These are phyloP conservation scores for Emergomyces orientalis DNA, from an alignment of 2,329 filamentous ascomycete genomes.

Conservation along the genomic window DNA sequence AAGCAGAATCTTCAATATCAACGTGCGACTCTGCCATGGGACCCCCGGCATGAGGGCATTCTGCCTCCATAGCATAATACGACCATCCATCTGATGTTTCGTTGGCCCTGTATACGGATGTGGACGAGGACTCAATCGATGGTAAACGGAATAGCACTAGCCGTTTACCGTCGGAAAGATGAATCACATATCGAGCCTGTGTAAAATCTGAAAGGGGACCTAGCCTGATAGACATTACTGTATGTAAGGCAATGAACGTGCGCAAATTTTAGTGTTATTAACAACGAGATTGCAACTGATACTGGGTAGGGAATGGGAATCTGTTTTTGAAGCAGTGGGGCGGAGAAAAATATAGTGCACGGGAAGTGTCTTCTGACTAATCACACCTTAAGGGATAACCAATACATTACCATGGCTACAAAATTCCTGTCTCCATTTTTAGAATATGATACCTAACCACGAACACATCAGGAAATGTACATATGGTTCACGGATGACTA, in stretches of 20 bases:
- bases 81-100: conserved; percentile 35
- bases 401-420: too few species aligned
- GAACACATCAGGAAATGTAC: too few species aligned
- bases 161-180: conserved; percentile 37
- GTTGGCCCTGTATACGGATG: conserved; percentile 22
- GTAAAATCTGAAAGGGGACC: conserved; percentile 27
- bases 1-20: conserved; percentile 42
- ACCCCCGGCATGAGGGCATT: conserved; percentile 40
- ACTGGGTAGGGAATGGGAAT: not conserved
- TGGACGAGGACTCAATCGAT: conserved; percentile 28
- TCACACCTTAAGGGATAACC: too few species aligned
- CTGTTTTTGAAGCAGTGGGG: too few species aligned
- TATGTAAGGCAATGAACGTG: not conserved
- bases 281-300: not conserved
- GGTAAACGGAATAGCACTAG: conserved; percentile 40
- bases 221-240: conserved; percentile 17
- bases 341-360: too few species aligned
- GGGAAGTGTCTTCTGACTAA: too few species aligned
- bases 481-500: too few species aligned
- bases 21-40: conserved; percentile 40
- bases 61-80: conserved; percentile 42
- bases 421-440: too few species aligned
- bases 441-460: too few species aligned
- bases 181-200: conserved; percentile 36
- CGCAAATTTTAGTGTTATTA: not conserved